phyloP scores from a whole-genome alignment of 495 filamentous ascomycete genomes.

The Penicillium canariense region DNA sequence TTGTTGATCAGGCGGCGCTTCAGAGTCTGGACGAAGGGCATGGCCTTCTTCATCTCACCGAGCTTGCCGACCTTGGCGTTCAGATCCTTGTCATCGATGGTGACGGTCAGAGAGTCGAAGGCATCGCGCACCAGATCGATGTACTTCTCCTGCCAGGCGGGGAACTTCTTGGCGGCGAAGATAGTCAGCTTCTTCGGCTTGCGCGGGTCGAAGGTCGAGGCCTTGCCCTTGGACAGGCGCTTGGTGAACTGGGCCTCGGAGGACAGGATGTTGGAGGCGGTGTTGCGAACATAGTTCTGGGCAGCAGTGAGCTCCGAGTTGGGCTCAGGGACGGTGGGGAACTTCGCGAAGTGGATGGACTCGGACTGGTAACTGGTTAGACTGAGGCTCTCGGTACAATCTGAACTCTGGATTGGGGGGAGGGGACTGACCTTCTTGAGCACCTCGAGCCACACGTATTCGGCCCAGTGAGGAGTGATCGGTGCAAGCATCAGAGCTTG shows the following conservation, averaged over 20 bases:
- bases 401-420: background rate
- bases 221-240: constrained; percentile 83
- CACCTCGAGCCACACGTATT: constrained; percentile 89
- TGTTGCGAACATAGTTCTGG: constrained; percentile 74
- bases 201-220: constrained; percentile 76
- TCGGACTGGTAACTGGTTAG: constrained; percentile 36
- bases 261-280: constrained; percentile 75
- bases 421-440: constrained; percentile 60
- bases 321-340: constrained; percentile 66
- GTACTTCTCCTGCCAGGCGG: constrained; percentile 88
- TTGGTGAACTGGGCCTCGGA: constrained; percentile 83
- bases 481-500: constrained; percentile 77
- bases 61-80: constrained; percentile 73
- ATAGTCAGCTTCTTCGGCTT: constrained; percentile 90
- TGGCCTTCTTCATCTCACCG: constrained; percentile 91
- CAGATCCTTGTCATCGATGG: constrained; percentile 74
- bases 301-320: constrained; percentile 66
- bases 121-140: constrained; percentile 74
- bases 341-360: constrained; percentile 77
- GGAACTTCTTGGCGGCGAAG: constrained; percentile 73
- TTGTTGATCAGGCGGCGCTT: constrained; percentile 72
- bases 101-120: constrained; percentile 54
- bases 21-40: constrained; percentile 89
- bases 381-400: background rate
- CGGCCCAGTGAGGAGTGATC: constrained; percentile 90